phyloP scores from a whole-genome alignment of 768 basidiomycete genomes.

The Lyophyllum atratum region DNA sequence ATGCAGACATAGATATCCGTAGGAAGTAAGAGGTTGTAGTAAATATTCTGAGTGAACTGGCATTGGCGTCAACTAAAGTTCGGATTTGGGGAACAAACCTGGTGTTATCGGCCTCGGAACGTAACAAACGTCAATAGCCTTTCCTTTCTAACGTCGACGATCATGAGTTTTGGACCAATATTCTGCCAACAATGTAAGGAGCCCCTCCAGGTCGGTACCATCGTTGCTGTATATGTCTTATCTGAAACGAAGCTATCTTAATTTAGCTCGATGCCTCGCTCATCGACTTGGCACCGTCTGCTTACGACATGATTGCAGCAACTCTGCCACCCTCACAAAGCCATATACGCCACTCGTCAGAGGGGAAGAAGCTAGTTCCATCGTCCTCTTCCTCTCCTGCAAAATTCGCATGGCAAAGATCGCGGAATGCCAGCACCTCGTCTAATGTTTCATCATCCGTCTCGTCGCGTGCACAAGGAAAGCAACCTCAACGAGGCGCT shows the following conservation, averaged over 20 bases:
- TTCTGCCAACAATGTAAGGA: conserved; percentile 92
- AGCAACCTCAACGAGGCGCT: conserved; percentile 51
- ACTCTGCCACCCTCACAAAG: conserved; percentile 60
- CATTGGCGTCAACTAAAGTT: too few species aligned
- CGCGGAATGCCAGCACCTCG: conserved; percentile 41
- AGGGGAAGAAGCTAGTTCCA: conserved; percentile 46
- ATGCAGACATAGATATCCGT: neutral
- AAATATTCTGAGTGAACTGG: too few species aligned
- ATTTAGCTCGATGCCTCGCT: conserved; percentile 87
- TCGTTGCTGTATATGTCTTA: neutral
- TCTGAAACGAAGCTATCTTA: neutral
- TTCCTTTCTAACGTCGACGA: neutral
- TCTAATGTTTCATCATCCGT: conserved; percentile 35
- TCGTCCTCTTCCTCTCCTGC: conserved; percentile 51
- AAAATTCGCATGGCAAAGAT: conserved; percentile 65
- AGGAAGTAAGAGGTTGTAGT: neutral
- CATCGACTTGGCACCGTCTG: conserved; percentile 80
- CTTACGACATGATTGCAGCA: conserved; percentile 81
- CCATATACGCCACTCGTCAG: conserved; percentile 36
- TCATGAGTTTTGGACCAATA: conserved; percentile 44
- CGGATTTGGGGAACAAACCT: neutral
- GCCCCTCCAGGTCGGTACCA: conserved; percentile 67
- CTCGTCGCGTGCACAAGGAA: conserved; percentile 60
- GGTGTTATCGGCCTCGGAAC: neutral
- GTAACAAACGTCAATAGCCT: neutral